Percentiles rank a stretch among this genome's conserved stretches.
These are phyloP conservation scores for Phytophthora meadii DNA, from an alignment of 352 stramenopile genomes.

Conservation along the genomic window DNA sequence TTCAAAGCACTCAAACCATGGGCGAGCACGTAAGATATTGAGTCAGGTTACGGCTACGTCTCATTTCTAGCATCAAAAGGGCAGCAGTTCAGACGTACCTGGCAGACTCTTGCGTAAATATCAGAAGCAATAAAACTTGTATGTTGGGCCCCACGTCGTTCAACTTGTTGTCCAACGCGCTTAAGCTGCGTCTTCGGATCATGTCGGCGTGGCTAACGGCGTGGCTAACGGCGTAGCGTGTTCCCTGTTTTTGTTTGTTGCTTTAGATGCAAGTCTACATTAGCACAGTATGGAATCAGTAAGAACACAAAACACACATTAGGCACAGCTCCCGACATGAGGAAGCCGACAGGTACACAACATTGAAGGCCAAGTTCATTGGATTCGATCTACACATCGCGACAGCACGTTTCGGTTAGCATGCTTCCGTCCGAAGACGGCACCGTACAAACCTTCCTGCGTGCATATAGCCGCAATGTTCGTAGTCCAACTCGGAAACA, in stretches of 20 bases:
- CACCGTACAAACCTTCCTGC: conserved; percentile 45
- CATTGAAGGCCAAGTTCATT: conserved; percentile 50
- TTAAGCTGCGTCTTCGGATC: background rate
- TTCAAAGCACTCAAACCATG: background rate
- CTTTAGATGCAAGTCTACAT: conserved; percentile 36
- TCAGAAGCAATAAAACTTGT: too few species aligned
- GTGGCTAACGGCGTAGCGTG: background rate
- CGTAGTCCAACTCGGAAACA: conserved; percentile 22
- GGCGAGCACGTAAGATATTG: conserved; percentile 26
- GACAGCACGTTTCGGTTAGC: conserved; percentile 49
- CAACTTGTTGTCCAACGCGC: too few species aligned
- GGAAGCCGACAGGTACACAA: conserved; percentile 35
- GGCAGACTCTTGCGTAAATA: too few species aligned
- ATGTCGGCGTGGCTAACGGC: background rate
- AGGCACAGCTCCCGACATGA: conserved; percentile 21
- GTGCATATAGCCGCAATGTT: conserved; percentile 10
- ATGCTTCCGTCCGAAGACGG: conserved; percentile 25
- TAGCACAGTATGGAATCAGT: conserved; percentile 36
- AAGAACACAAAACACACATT: conserved; percentile 35
- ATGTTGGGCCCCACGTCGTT: too few species aligned
- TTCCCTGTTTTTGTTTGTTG: conserved; percentile 33
- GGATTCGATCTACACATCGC: conserved; percentile 51
- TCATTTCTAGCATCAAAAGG: background rate
- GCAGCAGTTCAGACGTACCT: too few species aligned
- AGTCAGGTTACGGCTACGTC: background rate